A percentile compares a stretch with the other conserved stretches of the same genome.
Conservation (phyloP, 2,329 filamentous ascomycete species). For the Exserohilum turcica region DNA sequence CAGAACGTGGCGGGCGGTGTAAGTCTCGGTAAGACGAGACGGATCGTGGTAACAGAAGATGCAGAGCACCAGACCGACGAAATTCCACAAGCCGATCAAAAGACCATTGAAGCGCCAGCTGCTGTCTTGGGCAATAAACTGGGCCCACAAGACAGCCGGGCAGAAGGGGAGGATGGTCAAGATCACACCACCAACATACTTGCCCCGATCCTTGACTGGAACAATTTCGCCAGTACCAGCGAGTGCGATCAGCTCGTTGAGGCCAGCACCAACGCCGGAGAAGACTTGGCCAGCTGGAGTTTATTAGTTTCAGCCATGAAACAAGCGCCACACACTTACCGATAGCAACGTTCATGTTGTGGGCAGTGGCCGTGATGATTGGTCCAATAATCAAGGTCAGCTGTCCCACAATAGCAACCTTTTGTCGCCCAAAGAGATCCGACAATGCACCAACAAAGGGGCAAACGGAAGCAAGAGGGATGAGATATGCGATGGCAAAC, state of each 20-base stretch:
- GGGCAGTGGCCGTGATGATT: slow-evolving; percentile 36
- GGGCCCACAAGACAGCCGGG: slow-evolving; percentile 66
- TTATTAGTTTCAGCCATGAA: slow-evolving; percentile 1
- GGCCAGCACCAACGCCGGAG: slow-evolving; percentile 67
- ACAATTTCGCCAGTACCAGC: slow-evolving; percentile 71
- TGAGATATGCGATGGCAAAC: slow-evolving; percentile 57
- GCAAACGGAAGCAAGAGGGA: slow-evolving; percentile 62
- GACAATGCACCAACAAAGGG: slow-evolving; percentile 64
- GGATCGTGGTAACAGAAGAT: slow-evolving; percentile 52
- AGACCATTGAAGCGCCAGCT: slow-evolving; percentile 62
- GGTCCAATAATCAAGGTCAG: slow-evolving; percentile 47
- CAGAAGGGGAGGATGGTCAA: slow-evolving; percentile 67
- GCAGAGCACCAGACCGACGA: slow-evolving; percentile 58
- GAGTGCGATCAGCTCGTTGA: slow-evolving; percentile 71
- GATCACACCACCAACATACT: slow-evolving; percentile 65
- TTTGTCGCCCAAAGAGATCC: slow-evolving; percentile 40
- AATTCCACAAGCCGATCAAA: slow-evolving; percentile 59
- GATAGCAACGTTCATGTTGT: slow-evolving; percentile 40
- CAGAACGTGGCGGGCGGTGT: slow-evolving; percentile 41
- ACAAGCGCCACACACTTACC: slow-evolving; percentile 19
- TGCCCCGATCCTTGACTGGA: slow-evolving; percentile 66
- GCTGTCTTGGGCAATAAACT: slow-evolving; percentile 58
- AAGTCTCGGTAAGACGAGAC: slow-evolving; percentile 46
- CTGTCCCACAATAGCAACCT: slow-evolving; percentile 41
- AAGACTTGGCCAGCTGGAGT: slow-evolving; percentile 50